Base-by-base conservation (phyloP, 371 early-diverging fungal species). In the Thermomucor indicae-seudaticae region DNA sequence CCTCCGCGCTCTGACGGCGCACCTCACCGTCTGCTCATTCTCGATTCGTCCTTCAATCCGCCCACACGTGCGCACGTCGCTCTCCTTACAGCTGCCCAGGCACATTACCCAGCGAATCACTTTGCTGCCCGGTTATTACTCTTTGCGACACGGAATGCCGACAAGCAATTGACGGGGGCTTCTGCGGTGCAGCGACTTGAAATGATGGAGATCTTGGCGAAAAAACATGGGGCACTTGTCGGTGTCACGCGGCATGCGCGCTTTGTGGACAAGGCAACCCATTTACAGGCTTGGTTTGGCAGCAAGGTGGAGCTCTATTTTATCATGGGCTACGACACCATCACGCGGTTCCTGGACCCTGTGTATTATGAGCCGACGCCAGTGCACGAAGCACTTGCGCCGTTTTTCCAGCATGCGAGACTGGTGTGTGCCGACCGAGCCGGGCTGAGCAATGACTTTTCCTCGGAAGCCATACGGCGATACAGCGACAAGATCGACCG, bases 21-120 rank as follows among this genome's bases (percentile, higher is more conserved):
- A 32, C 28, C 28, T 10, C 27, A 31, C 2, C 63, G 59, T 8
- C 20, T 72, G 7, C 43, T 72, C 1, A 62, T 86, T 12, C 69
- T 85, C 7, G 86, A 85, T 52, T 75, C 84, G 1, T 82, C 83
- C 4, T 86, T 85, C 58, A 85, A 85, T 34, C 86, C 86, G 11
- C 86, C 86, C 0, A 83, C 84, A 17, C 56, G 59, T 31, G 84
- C 83, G 2, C 86, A 85, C 56, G 56, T 59, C 30, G 70, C 68
- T 12, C 67, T 85, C 0, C 41, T 82, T 12, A 14, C 29, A 2
- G 11, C 37, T n/a, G 37, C 57, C 4, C 24, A 50, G 7, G 42
- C 59, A 2, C 31, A 53, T 16, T 62, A 57, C 23, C 62, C 75
- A 0, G 12, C 49, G 1, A 16, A 31, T 5, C 51, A 42, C 43